Base-by-base conservation (phyloP, 306 rosid species). In the Trifolium fragiferum region DNA sequence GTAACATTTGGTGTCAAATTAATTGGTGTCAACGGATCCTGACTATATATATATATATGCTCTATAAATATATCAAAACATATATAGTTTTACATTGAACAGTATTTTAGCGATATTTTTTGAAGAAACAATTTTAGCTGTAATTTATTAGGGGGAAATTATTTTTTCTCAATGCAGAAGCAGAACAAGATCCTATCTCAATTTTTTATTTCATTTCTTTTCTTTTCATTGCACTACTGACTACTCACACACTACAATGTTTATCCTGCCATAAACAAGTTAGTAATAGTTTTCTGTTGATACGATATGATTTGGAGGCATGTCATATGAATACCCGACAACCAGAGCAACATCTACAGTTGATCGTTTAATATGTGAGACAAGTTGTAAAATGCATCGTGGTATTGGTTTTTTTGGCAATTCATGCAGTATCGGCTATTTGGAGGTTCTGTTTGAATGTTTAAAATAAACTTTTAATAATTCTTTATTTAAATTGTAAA, bases 231-330 rank as follows among this genome's bases (percentile, higher is more conserved):
- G 54, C 54, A 66, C 37, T 53, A 12, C 37, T 66, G 37, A 66
- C 37, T 53, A 12, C 37, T 66, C 37, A 66, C 16, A 66, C 37
- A 23, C 54, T 21, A 41, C 20, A 66, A 21, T 66, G 40, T 15
- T 43, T 68, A 46, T 70, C 35, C 3, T 35, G 10, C 75, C 54
- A 80, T 10, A 12, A 74, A 74, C 35, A 47, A 73, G 70, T 44
- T 35, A 33, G 43, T 49, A 68, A 67, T 74, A 30, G 44, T 72
- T 53, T 72, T 64, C 46, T 57, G 69, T 73, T 71, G 78, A 79
- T 72, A 64, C 44, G 78, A 79, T 66, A 65, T 79, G 70, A 73
- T 73, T 73, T 73, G 79, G 65, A 73, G 78, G 74, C 10, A 30
- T 79, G 75, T 46, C 23, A 55, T 43, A 41, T 57, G 43, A 79